Percentiles rank a stretch among this genome's conserved stretches.
phyloP scores from a whole-genome alignment of 2,329 filamentous ascomycete species.

The Epichloe brachyelytri region DNA sequence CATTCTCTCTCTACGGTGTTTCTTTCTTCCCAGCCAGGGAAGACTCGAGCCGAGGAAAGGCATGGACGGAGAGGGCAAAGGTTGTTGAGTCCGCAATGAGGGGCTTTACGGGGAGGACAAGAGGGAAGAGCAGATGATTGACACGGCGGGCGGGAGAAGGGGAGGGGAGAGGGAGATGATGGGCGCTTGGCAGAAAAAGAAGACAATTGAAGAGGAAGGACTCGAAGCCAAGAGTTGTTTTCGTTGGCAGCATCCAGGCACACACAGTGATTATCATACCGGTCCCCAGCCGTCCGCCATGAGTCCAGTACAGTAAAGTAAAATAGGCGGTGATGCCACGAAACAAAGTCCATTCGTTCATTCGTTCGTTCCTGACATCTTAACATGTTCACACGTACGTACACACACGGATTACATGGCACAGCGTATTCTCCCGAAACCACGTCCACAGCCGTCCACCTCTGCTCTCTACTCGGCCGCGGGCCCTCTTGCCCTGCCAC shows the following conservation, averaged over 20 bases:
- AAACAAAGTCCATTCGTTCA: no score
- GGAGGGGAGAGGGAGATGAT: background rate
- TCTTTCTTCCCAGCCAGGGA: no score
- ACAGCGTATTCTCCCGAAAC: conserved; percentile 18
- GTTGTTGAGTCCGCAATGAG: background rate
- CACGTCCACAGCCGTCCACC: conserved; percentile 38
- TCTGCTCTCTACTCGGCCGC: conserved; percentile 32
- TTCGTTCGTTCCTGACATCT: no score
- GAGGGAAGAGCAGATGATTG: no score
- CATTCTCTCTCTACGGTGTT: background rate
- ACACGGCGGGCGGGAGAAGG: no score
- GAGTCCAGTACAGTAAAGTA: no score
- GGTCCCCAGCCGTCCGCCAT: no score
- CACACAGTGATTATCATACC: no score
- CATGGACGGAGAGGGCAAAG: background rate
- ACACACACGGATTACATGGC: background rate
- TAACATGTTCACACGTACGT: no score
- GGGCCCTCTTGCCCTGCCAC: conserved; percentile 24
- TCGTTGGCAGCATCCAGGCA: conserved; percentile 1
- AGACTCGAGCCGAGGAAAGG: background rate
- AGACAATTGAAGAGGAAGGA: background rate
- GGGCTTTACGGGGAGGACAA: no score
- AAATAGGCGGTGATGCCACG: no score
- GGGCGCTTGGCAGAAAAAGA: background rate
- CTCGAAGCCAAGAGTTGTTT: background rate